Base-by-base conservation (phyloP, 345 rosid species). In the Litchi chinensis region DNA sequence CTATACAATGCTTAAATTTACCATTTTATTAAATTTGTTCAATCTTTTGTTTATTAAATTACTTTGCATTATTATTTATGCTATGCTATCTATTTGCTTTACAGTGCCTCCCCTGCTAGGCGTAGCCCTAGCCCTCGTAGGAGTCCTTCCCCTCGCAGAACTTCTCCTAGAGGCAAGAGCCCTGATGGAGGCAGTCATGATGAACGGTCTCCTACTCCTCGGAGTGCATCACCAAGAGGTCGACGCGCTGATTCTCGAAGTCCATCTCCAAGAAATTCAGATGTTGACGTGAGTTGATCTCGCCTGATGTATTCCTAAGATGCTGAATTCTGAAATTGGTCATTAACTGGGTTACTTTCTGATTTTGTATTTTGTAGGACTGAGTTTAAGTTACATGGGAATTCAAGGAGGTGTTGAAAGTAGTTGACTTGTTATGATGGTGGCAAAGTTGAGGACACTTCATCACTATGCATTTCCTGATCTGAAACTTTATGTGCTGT, bases 81-180 rank as follows among this genome's bases (percentile, higher is more conserved):
- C 66, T 21, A 0, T 39, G 24, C 21, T 73, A 8, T 52, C 8
- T 84, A 57, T 75, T 74, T 68, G 11, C 37, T 18, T 56, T 67
- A 71, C 76, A 88, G 89, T 80, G 87, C 82, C 21, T 92, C 93
- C 41, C 93, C 89, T 79, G 80, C 76, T 79, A 84, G 79, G 63
- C 85, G 78, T 65, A 87, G 89, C 70, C 86, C 73, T 50, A 85
- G 85, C 74, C 82, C 91, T 74, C 75, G 65, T 11, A 81, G 77
- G 72, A 82, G 74, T 63, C 70, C 73, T 68, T 78, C 82, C 66
- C 90, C 82, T 73, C 82, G 18, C 24, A 88, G 65, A 82, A 69
- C 63, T 43, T 86, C 85, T 71, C 81, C 86, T 44, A 86, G 80
- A 81, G 83, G 57, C 44, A 73, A 68, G 56, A 84, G 88, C 63